Base-by-base conservation (phyloP, 169 alveolate species). In the Plasmodium ovale region DNA sequence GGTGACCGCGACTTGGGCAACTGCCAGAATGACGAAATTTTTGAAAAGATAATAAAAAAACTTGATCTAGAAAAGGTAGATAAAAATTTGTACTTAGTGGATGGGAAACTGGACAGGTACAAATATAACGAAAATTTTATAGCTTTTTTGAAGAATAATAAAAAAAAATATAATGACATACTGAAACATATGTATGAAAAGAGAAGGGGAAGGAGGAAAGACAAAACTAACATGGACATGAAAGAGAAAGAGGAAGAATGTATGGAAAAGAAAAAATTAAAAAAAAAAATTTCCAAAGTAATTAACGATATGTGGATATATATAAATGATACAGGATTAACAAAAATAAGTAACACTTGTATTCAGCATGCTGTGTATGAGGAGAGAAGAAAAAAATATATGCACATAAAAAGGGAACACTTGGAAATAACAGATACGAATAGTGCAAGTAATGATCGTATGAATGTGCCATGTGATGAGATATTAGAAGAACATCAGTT, bases 41-140 rank as follows among this genome's bases (percentile, higher is more conserved):
- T 29, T 21, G 89, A 79, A 64, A 69, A 53, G 0, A 39, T 79
- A 6, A 33, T 79, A 27, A 33, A 27, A 21, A 47, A 62, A 21
- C 16, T 79, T 14, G 89, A 62, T 21, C 53, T 64, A 0, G 79
- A 79, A 64, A 79, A 21, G 23, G 71, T 79, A 1, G 53, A 64
- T 27, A 64, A 71, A 39, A 31, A 79, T 25, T 79, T 51, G 35
- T 79, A 79, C 56, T 27, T 31, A 23, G 16, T 47, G 1, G 89
- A 79, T 79, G 89, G 82, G 1, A 4, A 44, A 58, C 16, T 79
- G 44, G 72, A 79, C 69, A 79, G 65, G 29, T 79, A 79, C 27
- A 79, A 79, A 39, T 79, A 79, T 39, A 79, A 79, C n/a, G 89
- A 64, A 39, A 42, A 39, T 19, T 79, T 79, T 51, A 79, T 79